Percentiles rank a stretch among this genome's conserved stretches.
Evolutionary conservation across 352 stramenopile species (phyloP).

Genomic region (Pythium periplocum): DNA sequence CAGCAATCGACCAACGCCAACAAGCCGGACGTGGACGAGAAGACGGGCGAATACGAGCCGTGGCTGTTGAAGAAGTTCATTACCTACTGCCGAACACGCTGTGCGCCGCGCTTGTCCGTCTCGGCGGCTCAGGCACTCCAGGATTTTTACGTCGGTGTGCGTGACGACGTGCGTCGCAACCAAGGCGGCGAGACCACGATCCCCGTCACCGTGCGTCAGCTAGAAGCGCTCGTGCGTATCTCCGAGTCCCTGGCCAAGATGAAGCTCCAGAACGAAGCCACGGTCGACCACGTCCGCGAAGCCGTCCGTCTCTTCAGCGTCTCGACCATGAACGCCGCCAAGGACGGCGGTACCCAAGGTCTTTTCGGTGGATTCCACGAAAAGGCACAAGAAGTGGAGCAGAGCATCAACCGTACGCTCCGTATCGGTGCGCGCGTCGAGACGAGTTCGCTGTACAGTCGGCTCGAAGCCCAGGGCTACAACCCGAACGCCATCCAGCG

Average conservation of each 20-base stretch:
- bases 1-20: conserved; percentile 19
- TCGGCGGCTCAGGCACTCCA: conserved; percentile 90
- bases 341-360: conserved; percentile 83
- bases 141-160: conserved; percentile 97
- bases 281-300: conserved; percentile 92
- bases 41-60: conserved; percentile 62
- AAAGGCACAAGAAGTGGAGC: conserved; percentile 78
- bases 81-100: conserved; percentile 95
- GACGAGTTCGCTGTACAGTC: conserved; percentile 73
- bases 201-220: conserved; percentile 98
- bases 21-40: conserved; percentile 16
- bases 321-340: conserved; percentile 97
- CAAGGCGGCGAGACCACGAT: conserved; percentile 77
- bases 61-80: conserved; percentile 98
- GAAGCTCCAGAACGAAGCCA: conserved; percentile 87
- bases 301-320: conserved; percentile 97
- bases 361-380: conserved; percentile 77
- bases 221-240: conserved; percentile 97
- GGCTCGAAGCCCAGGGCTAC: conserved; percentile 76
- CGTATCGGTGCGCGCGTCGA: conserved; percentile 76
- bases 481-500: conserved; percentile 84
- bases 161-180: conserved; percentile 92
- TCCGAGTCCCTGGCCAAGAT: conserved; percentile 98
- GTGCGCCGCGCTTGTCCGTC: conserved; percentile 89
- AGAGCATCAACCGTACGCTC: conserved; percentile 79